phyloP scores from a whole-genome alignment of 768 basidiomycete genomes.

The Russula lepida region DNA sequence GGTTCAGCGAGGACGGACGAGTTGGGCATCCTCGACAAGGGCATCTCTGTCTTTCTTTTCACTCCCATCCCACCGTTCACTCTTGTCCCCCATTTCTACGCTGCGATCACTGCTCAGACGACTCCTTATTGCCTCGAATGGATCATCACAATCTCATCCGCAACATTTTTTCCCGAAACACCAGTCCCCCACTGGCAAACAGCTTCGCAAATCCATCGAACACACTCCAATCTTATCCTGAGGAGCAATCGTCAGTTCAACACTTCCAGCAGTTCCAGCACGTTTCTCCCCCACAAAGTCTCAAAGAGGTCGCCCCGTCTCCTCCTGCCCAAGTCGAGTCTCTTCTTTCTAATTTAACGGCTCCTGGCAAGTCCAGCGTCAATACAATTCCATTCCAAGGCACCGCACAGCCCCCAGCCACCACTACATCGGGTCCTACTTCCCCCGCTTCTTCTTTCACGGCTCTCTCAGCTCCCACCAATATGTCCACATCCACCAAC shows the following conservation, averaged over 20 bases:
- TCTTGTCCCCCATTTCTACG: neutral
- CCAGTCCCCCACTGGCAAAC: constrained; percentile 11
- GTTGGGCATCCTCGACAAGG: neutral
- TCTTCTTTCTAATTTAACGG: constrained; percentile 50
- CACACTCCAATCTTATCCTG: constrained; percentile 16
- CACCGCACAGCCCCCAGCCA: constrained; percentile 25
- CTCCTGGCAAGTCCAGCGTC: constrained; percentile 32
- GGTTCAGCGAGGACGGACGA: constrained; percentile 15
- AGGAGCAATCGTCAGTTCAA: constrained; percentile 18
- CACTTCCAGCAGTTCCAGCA: constrained; percentile 26
- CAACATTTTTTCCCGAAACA: constrained; percentile 21
- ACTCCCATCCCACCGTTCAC: neutral
- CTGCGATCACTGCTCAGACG: constrained; percentile 7
- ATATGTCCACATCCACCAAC: constrained; percentile 31
- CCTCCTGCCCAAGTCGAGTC: constrained; percentile 58
- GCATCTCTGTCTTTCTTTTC: neutral
- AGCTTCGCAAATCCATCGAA: neutral
- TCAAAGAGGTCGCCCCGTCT: constrained; percentile 34
- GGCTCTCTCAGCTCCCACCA: constrained; percentile 34
- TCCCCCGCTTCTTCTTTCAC: constrained; percentile 36
- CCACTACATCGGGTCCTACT: constrained; percentile 34
- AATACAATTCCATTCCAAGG: constrained; percentile 25
- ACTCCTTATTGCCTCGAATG: constrained; percentile 8
- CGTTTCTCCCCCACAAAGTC: constrained; percentile 27
- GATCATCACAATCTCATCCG: constrained; percentile 20